Percentiles rank a stretch among this genome's conserved stretches.
Conservation (phyloP, 169 alveolate species). For the Plasmodium yoelii region DNA sequence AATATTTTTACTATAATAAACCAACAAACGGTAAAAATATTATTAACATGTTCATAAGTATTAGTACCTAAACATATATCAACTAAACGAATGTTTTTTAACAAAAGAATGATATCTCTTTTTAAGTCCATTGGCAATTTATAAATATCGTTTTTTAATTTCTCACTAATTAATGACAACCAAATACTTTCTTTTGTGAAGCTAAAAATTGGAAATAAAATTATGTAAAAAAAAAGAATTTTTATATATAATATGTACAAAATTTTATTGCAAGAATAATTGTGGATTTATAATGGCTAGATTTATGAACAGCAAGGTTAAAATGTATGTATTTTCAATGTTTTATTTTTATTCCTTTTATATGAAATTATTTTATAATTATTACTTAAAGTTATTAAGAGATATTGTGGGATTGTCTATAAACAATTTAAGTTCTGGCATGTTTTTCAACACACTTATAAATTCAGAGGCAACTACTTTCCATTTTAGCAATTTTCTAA, state of each 20-base stretch:
- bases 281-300: too few relatives aligned
- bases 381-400: constrained; percentile 51
- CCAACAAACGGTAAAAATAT: constrained; percentile 71
- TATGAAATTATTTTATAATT: too few relatives aligned
- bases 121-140: constrained; percentile 72
- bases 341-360: too few relatives aligned
- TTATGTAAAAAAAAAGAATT: neutral
- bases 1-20: constrained; percentile 72
- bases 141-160: constrained; percentile 56
- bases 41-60: constrained; percentile 59
- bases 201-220: constrained; percentile 6
- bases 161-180: constrained; percentile 57
- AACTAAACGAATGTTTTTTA: constrained; percentile 63
- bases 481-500: constrained; percentile 69
- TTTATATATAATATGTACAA: neutral
- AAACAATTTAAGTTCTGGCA: constrained; percentile 58
- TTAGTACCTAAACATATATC: constrained; percentile 53
- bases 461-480: constrained; percentile 71
- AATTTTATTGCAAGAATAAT: too few relatives aligned
- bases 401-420: constrained; percentile 57
- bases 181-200: constrained; percentile 53
- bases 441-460: constrained; percentile 40
- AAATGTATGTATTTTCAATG: too few relatives aligned
- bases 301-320: too few relatives aligned
- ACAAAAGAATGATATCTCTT: constrained; percentile 66